phyloP scores from a whole-genome alignment of 768 basidiomycete genomes.

The Amanita pallidorosea region DNA sequence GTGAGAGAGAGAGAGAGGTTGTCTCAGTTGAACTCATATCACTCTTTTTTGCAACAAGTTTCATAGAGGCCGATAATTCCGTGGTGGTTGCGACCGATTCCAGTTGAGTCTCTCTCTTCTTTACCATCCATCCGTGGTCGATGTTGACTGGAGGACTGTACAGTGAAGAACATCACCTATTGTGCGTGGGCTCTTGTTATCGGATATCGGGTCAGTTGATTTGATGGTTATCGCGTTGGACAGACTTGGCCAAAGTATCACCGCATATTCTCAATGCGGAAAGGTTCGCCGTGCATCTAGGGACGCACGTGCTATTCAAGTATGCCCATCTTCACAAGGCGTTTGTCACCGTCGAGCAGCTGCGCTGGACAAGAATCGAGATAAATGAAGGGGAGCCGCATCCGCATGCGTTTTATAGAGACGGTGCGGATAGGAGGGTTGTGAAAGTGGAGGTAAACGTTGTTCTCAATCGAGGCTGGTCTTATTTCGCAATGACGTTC shows the following conservation, averaged over 20 bases:
- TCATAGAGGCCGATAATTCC: conserved; percentile 81
- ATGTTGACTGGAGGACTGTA: no score
- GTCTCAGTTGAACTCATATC: background rate
- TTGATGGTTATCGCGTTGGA: background rate
- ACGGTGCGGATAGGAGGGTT: conserved; percentile 83
- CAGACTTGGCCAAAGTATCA: conserved; percentile 82
- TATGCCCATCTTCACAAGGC: conserved; percentile 70
- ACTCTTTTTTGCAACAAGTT: conserved; percentile 30
- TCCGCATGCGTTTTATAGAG: conserved; percentile 73
- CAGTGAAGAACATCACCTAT: conserved; percentile 63
- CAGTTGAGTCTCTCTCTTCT: conserved; percentile 28
- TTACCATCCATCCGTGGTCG: no score
- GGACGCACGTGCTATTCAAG: conserved; percentile 68
- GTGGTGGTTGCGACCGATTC: conserved; percentile 89
- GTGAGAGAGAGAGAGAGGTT: no score
- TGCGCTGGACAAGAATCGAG: conserved; percentile 76
- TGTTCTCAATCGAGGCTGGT: background rate
- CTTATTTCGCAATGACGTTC: background rate
- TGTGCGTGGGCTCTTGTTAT: conserved; percentile 23
- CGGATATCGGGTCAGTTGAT: background rate
- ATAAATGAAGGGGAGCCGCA: conserved; percentile 41
- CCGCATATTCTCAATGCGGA: conserved; percentile 80
- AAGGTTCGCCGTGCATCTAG: conserved; percentile 81
- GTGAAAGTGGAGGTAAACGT: conserved; percentile 44
- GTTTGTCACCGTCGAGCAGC: conserved; percentile 62